Base-by-base conservation (phyloP, 164 flowering plant species). In the Magnolia officinalis region DNA sequence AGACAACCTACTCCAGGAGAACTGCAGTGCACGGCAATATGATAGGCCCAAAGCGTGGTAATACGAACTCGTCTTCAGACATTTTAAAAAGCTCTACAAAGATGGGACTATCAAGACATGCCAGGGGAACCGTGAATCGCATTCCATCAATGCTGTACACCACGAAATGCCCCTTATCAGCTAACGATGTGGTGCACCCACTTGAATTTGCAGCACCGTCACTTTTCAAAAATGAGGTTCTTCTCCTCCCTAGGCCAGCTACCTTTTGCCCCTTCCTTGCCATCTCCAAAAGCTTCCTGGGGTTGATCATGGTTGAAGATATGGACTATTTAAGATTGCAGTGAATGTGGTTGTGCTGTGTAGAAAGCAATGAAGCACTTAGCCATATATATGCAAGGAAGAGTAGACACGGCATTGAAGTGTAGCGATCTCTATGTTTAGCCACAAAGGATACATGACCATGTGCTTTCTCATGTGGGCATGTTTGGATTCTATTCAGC, bases 11-110 rank as follows among this genome's bases (percentile, higher is more conserved):
- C 1, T 82, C 83, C 78, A 82, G 58, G 73, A 75, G 75, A 8
- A 49, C 70, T 3, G 79, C 75, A 31, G 77, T 76, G 13, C 78
- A 83, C 0, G 80, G 83, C 74, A 83, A 59, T 49, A 66, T 79
- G 50, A 83, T 81, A 18, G 81, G 79, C 5, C 82, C 79, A 58
- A 73, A 18, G 20, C 59, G 31, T 18, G 80, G 67, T 52, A 83
- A 21, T 24, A 83, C 85, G 45, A 76, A 80, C 75, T 78, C 83
- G 50, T 80, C 85, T 71, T 74, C 82, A 24, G 86, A 74, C 79
- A 84, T 76, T 37, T 64, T 78, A 6, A 86, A 63, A 0, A 86
- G 75, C 75, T 80, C 84, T 65, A n/a, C 77, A 21, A 84, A 81
- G 50, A 84, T 70, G 58, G 58, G 61, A 31, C 67, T 75, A 18